These are phyloP conservation scores for Monotropa hypopitys DNA, from an alignment of 179 eudicot species.

Conservation along the genomic window DNA sequence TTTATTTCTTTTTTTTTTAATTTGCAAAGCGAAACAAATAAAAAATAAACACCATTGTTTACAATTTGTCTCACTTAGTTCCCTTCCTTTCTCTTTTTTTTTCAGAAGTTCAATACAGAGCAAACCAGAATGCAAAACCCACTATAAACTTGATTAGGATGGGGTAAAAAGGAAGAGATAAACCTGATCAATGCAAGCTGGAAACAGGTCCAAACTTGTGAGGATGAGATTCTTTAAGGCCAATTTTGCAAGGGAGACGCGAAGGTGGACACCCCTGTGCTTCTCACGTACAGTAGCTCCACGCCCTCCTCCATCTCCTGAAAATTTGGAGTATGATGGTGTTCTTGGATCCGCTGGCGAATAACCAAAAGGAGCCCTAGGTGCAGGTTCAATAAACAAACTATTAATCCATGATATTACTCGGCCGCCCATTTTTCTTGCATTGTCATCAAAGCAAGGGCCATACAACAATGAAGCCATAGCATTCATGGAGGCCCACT, in stretches of 20 bases:
- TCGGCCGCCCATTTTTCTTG: constrained; percentile 94
- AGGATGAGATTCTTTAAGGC: constrained; percentile 91
- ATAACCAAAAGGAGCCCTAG: constrained; percentile 88
- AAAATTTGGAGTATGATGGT: constrained; percentile 73
- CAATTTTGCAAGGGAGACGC: constrained; percentile 77
- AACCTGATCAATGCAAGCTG: constrained; percentile 99
- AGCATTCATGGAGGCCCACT: constrained; percentile 96
- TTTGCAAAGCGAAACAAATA: neutral
- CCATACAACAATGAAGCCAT: constrained; percentile 94
- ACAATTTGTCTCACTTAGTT: neutral
- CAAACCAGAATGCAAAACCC: neutral
- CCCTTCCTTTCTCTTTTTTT: neutral
- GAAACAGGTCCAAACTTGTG: constrained; percentile 90
- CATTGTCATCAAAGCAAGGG: constrained; percentile 97
- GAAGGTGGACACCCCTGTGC: constrained; percentile 87
- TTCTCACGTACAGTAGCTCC: constrained; percentile 78
- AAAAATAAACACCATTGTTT: neutral
- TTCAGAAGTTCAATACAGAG: neutral
- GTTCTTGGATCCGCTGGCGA: constrained; percentile 99
- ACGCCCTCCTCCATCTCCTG: constrained; percentile 77
- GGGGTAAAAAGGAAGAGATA: neutral
- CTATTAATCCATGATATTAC: constrained; percentile 95
- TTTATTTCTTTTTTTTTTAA: neutral
- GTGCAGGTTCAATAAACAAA: constrained; percentile 89
- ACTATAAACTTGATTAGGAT: neutral